Evolutionary conservation across 331 rosid species (phyloP).

Genomic region (Dryas integrifolia): DNA sequence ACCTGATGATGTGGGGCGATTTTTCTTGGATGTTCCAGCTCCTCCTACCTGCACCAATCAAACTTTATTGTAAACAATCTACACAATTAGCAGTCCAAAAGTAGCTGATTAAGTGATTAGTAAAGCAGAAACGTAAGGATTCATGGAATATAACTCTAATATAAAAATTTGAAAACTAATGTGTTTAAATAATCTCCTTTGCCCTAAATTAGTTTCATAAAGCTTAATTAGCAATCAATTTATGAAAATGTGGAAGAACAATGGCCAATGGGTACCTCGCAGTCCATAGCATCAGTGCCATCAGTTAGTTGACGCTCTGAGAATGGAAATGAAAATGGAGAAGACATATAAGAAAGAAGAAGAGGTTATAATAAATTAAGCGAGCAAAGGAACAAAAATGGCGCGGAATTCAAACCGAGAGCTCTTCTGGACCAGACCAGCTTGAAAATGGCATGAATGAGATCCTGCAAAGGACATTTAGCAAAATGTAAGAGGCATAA

Average conservation of each 20-base stretch:
- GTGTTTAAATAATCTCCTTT: neutral
- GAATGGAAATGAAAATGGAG: constrained; percentile 6
- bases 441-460: constrained; percentile 72
- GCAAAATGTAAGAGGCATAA: neutral
- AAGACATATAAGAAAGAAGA: neutral
- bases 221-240: neutral
- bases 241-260: neutral
- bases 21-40: constrained; percentile 71
- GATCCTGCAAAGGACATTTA: constrained; percentile 38
- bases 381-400: constrained; percentile 4
- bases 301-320: constrained; percentile 43
- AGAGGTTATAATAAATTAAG: neutral
- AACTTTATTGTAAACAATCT: constrained; percentile 17
- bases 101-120: neutral
- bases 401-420: constrained; percentile 39
- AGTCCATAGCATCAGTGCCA: constrained; percentile 30
- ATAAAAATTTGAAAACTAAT: too few relatives aligned
- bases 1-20: constrained; percentile 61
- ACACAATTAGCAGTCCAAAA: neutral
- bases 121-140: neutral
- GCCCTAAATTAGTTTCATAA: neutral
- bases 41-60: constrained; percentile 52
- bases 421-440: constrained; percentile 63
- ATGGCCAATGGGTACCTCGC: constrained; percentile 29
- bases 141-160: neutral